Percentiles rank a stretch among this genome's conserved stretches.
Evolutionary conservation across 2,329 filamentous ascomycete genomes (phyloP).

Genomic region (Alternaria ethzedia): DNA sequence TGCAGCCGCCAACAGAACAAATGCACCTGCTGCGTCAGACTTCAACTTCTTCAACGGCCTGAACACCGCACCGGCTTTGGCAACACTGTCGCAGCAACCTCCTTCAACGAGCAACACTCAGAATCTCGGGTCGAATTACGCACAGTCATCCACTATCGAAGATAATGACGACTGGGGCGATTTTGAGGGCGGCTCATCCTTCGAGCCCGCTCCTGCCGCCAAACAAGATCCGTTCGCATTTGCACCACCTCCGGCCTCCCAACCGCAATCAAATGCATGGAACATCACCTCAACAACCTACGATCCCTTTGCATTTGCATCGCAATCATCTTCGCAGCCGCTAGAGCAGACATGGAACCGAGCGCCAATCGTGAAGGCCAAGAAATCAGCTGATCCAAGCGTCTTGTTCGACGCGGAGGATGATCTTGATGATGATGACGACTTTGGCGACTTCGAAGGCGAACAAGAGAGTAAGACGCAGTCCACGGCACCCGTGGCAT

Average conservation of each 20-base stretch:
- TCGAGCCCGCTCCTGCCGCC: slow-evolving; percentile 14
- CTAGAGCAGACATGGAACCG: slow-evolving; percentile 29
- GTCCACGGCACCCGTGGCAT: slow-evolving; percentile 2
- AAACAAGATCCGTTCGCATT: slow-evolving; percentile 30
- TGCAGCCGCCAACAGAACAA: not conserved
- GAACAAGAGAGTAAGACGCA: slow-evolving; percentile 12
- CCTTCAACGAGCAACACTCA: slow-evolving; percentile 14
- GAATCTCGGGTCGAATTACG: not conserved
- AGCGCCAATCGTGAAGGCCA: slow-evolving; percentile 38
- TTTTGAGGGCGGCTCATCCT: slow-evolving; percentile 43
- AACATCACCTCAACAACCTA: slow-evolving; percentile 1
- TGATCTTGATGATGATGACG: slow-evolving; percentile 42
- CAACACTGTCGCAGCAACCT: slow-evolving; percentile 19
- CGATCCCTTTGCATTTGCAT: slow-evolving; percentile 23
- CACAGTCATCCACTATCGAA: slow-evolving; percentile 13
- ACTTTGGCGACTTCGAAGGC: slow-evolving; percentile 48
- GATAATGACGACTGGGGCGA: slow-evolving; percentile 52
- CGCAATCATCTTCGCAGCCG: slow-evolving; percentile 8
- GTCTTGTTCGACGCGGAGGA: slow-evolving; percentile 51
- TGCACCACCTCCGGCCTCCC: slow-evolving; percentile 11
- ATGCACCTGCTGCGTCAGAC: slow-evolving; percentile 19
- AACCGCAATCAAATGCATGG: slow-evolving; percentile 18
- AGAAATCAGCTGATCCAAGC: slow-evolving; percentile 44
- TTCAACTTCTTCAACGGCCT: slow-evolving; percentile 48
- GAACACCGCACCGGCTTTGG: slow-evolving; percentile 19